Evolutionary conservation across 2,329 filamentous ascomycete species (phyloP).

Genomic region (Ceratocystiopsis sp.): DNA sequence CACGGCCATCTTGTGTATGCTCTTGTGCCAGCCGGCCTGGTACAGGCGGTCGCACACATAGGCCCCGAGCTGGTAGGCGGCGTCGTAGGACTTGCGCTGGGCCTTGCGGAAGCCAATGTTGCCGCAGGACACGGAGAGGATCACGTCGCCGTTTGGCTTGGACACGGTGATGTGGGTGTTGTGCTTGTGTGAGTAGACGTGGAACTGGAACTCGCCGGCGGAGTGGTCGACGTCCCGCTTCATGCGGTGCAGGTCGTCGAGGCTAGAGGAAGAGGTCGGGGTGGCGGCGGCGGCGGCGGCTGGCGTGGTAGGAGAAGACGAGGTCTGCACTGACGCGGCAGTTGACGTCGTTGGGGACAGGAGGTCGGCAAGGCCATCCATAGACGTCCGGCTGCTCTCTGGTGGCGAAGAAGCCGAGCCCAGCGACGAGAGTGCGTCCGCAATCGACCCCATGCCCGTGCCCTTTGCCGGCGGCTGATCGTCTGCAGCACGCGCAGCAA

Average conservation of each 20-base stretch:
- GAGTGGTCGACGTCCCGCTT: constrained; percentile 16
- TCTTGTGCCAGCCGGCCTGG: constrained; percentile 59
- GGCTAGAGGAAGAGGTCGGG: not conserved
- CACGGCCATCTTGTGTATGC: constrained; percentile 65
- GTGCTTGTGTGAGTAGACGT: constrained; percentile 77
- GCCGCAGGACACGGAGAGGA: constrained; percentile 67
- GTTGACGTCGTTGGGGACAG: not conserved
- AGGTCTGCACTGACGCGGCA: no score
- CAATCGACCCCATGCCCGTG: not conserved
- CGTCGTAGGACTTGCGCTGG: constrained; percentile 68
- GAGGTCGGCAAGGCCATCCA: constrained; percentile 9
- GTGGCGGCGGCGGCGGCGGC: not conserved
- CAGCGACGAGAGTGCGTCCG: no score
- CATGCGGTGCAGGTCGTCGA: constrained; percentile 7
- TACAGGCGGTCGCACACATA: constrained; percentile 74
- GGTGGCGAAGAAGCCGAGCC: not conserved
- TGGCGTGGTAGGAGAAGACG: no score
- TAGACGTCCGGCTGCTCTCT: constrained; percentile 5
- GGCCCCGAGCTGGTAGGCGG: constrained; percentile 75
- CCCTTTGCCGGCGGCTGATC: constrained; percentile 1
- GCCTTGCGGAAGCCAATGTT: constrained; percentile 85
- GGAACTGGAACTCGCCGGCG: constrained; percentile 55
- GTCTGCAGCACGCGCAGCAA: not conserved
- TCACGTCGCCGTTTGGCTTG: constrained; percentile 58
- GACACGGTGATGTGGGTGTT: constrained; percentile 91